Evolutionary conservation across 768 basidiomycete genomes (phyloP), one percentile per base, ranked within the genome.

Genomic region (Hemileccinum rubropunctum): DNA sequence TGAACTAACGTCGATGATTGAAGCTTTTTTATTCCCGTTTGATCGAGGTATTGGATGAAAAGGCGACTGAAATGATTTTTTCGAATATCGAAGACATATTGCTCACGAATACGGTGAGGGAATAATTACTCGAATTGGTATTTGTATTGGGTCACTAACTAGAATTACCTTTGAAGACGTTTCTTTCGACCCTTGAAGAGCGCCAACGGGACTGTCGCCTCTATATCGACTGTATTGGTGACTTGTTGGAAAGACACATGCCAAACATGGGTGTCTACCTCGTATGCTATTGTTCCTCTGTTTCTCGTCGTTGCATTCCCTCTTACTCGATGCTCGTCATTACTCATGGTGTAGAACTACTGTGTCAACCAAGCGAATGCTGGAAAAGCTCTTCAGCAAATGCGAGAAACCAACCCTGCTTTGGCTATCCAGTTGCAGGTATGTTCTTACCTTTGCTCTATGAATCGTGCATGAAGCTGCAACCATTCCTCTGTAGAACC

Each of bases 71-170:
- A 3, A 86, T 86, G 39, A 82, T 98, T 15, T 98, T 98, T 60
- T 88, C 88, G 6, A 98, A 98, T 59, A 76, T 98, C 20, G 95
- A 98, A 63, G 95, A 98, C 58, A 84, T 98, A 42, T 73, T 98
- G 4, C 69, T 98, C 27, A 87, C 83, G 36, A 95, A 95, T 58
- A 95, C 91, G 11, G 90, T 88, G 59, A 53, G 82, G 57, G 8
- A 7, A 45, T 18, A 5, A 1, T 21, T 8, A 14, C 11, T 49
- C 28, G 11, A 11, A n/a, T 20, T 6, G 28, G 15, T 43, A 6
- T 10, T 37, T 2, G 10, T 8, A 18, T 7, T 27, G 4, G 21
- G 35, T 17, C 9, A 4, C 15, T 48, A 39, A 39, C 15, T 14
- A 44, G 42, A 34, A 36, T 34, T 23, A 10, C 3, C 3, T 46